These are phyloP conservation scores for Zygosaccharomyces siamensis DNA, from an alignment of 805 yeast species.

Conservation along the genomic window DNA sequence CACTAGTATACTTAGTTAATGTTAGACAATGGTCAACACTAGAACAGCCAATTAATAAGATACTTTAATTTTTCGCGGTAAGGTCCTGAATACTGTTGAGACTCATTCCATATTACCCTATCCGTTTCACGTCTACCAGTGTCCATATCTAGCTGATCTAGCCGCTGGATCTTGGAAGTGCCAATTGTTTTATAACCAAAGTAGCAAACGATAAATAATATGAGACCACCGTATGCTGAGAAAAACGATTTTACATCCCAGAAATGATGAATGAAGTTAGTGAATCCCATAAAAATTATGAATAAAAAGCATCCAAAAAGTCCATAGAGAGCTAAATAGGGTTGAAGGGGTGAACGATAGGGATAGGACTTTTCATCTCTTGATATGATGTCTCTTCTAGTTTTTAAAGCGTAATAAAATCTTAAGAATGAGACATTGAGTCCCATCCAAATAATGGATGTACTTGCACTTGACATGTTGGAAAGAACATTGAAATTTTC, in stretches of 20 bases:
- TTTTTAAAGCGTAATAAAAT: conserved; percentile 56
- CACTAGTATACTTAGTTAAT: not conserved
- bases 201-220: conserved; percentile 49
- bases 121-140: conserved; percentile 83
- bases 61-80: conserved; percentile 29
- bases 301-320: conserved; percentile 48
- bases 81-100: conserved; percentile 38
- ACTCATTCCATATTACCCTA: conserved; percentile 76
- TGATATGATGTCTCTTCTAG: conserved; percentile 59
- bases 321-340: conserved; percentile 62
- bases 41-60: conserved; percentile 33
- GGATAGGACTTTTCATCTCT: conserved; percentile 64
- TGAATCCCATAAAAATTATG: conserved; percentile 55
- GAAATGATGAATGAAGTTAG: conserved; percentile 50
- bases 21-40: not conserved
- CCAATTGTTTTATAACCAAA: conserved; percentile 52
- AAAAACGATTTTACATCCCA: conserved; percentile 63
- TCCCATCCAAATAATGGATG: conserved; percentile 74
- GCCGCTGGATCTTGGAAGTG: conserved; percentile 59
- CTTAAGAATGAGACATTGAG: conserved; percentile 61
- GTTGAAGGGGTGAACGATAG: conserved; percentile 64
- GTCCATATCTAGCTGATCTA: conserved; percentile 75
- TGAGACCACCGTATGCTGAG: conserved; percentile 58
- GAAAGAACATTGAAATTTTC: conserved; percentile 62
- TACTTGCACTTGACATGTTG: conserved; percentile 66